Conservation (phyloP, 306 rosid genomes). For the Hippophae gyantsensis region DNA sequence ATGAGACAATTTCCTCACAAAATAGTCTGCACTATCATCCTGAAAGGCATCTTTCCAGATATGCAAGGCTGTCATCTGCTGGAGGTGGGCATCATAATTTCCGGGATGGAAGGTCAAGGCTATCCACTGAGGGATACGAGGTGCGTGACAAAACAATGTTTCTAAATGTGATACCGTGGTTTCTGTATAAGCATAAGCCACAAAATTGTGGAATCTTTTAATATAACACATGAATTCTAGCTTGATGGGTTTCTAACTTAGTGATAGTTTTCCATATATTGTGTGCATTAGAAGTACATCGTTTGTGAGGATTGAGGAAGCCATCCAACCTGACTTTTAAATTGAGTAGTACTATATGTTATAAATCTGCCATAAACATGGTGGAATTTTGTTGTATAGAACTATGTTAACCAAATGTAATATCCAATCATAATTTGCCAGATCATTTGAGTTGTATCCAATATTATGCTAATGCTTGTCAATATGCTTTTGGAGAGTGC, state of each 20-base stretch:
- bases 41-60: background rate
- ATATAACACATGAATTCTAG: background rate
- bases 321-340: background rate
- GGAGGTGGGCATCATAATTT: constrained; percentile 5
- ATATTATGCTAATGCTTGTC: no score
- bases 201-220: background rate
- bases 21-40: background rate
- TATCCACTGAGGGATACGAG: constrained; percentile 1
- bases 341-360: background rate
- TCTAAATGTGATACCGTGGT: background rate
- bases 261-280: background rate
- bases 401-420: no score
- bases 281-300: background rate
- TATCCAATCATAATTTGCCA: no score
- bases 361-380: no score
- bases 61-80: constrained; percentile 7
- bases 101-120: constrained; percentile 4
- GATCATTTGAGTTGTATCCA: no score
- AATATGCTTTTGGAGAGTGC: no score
- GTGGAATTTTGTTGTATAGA: no score
- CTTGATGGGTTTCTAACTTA: background rate
- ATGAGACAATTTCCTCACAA: constrained; percentile 6
- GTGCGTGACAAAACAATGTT: background rate
- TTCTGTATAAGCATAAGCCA: background rate
- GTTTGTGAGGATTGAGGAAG: background rate